Evolutionary conservation across 1,284 basidiomycete species (phyloP).

Genomic region (Wolfiporia cocos): DNA sequence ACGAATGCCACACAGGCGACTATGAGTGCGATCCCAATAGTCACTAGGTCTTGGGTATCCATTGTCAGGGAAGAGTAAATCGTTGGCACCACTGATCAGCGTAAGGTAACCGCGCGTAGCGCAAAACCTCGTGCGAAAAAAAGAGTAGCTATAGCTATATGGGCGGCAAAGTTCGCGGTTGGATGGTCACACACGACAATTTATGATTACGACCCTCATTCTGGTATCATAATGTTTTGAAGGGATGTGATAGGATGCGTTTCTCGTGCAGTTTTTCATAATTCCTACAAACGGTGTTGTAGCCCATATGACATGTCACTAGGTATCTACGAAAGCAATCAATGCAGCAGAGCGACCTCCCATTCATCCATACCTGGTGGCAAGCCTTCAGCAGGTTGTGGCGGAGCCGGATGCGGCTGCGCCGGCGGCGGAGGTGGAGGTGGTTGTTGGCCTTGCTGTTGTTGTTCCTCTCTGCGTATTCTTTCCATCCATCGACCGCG

Average conservation of each 20-base stretch:
- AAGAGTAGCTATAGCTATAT: not conserved
- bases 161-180: not conserved
- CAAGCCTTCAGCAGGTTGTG: not conserved
- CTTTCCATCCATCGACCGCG: slow-evolving; percentile 67
- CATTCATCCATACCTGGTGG: not conserved
- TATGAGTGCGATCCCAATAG: not conserved
- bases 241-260: not conserved
- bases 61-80: not conserved
- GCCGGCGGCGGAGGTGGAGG: not conserved
- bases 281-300: not conserved
- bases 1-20: not conserved
- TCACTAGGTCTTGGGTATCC: not conserved
- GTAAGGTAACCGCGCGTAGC: not conserved
- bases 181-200: not conserved
- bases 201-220: slow-evolving; percentile 1
- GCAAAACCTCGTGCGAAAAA: not conserved
- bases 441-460: slow-evolving; percentile 2
- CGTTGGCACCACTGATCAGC: not conserved
- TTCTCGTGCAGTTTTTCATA: not conserved
- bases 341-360: slow-evolving; percentile 2
- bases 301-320: not conserved
- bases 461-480: slow-evolving; percentile 45
- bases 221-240: not conserved
- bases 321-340: not conserved
- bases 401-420: not conserved